Evolutionary conservation across 352 stramenopile genomes (phyloP), one percentile per base, ranked within the genome.

Genomic region (Phytopythium helicoides): DNA sequence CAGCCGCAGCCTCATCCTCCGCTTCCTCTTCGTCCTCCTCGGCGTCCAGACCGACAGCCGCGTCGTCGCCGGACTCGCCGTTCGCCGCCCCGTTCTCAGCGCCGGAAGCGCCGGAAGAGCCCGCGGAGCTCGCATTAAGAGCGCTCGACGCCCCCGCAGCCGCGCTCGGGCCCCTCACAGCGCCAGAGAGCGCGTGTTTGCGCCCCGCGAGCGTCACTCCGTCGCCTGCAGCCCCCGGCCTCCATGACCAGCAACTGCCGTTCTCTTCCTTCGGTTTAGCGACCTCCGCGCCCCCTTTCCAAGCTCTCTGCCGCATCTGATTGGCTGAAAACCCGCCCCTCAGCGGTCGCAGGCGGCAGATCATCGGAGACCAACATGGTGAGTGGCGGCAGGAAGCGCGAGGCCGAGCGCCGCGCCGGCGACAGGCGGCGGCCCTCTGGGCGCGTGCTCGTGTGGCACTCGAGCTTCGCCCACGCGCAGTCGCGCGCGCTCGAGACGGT

Each of bases 381-480:
- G 62, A 87, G 80, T 75, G 77, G 80, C 40, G 80, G 80, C 22
- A 68, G 69, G 57, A 77, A 76, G 45, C 66, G 66, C 46, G 41
- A 51, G 39, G 65, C 71, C 39, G 69, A 73, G 23, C 59, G 54
- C 21, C 59, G 53, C 42, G 52, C 68, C 37, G 48, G 55, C 23
- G 54, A 34, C 19, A 42, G 34, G 0, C 41, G 54, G 31, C 60
- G 76, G 39, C 71, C 76, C 7, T 47, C 60, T 12, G 68, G 68
- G 14, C 66, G 78, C 41, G 61, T 78, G 46, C 41, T 92, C 3
- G 81, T 75, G 47, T 92, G 81, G 81, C 81, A 79, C 58, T 92
- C 81, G 39, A 56, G 48, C 39, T 71, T 86, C 36, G 47, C 45
- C 0, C 59, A 85, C 14, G 47, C 28, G 8, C 60, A 61, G n/a